Evolutionary conservation across 2,329 filamentous ascomycete species (phyloP), one percentile per base, ranked within the genome.

Genomic region (Alternaria ethzedia): DNA sequence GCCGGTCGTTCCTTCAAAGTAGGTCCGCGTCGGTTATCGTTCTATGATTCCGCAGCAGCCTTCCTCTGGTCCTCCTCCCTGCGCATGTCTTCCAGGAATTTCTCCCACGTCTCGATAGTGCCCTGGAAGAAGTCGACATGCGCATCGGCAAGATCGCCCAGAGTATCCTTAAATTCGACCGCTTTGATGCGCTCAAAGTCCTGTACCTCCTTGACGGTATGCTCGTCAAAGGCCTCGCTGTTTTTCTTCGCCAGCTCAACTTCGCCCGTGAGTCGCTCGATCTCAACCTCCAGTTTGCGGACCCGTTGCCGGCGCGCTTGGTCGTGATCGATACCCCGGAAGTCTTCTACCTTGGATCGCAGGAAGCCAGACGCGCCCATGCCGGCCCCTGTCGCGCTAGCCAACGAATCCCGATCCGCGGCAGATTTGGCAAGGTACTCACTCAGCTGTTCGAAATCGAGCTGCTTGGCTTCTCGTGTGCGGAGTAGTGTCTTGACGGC

Each of bases 111-210:
- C 57, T 90, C 89, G 54, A 91, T 88, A 6, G 93, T 91, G 21
- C 87, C 88, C 60, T 88, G 88, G 78, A 97, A 99, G 79, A 97
- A 98, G 11, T 89, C 87, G 44, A 97, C 89, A 78, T 99, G 93
- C 17, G 92, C 89, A 75, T 95, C 91, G 0, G 95, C 93, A 52
- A 99, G 81, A 3, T 88, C 89, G 3, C 93, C 93, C 54, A 99
- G 86, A 71, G 96, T 94, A 68, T 91, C 88, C 79, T 93, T 92
- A 81, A 99, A 96, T 84, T 99, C 95, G 45, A 92, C 85, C 43
- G 93, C 89, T 85, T 99, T 99, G 85, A 98, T 98, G 60, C 94
- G 88, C 82, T 99, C 96, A 82, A 99, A 99, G 77, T 97, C 94
- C 20, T 87, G 87, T 1, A 97, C 92, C 79, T 99, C 96, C 74